These are phyloP conservation scores for Aspergillus japonicus DNA, from an alignment of 2,329 filamentous ascomycete genomes.

Conservation along the genomic window DNA sequence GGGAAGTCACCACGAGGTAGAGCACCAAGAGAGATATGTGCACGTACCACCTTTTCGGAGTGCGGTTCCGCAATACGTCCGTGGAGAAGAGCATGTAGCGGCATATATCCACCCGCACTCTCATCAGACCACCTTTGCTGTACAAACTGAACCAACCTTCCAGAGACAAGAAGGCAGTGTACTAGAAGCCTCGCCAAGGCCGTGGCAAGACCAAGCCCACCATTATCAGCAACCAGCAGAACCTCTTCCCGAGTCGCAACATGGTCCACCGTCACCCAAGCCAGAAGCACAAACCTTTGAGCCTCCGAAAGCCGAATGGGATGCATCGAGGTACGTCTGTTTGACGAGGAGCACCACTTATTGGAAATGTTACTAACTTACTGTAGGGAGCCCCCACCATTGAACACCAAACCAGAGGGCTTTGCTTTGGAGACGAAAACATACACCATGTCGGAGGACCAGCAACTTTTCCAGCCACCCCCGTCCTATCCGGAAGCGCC, in stretches of 20 bases:
- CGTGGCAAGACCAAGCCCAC: slow-evolving; percentile 6
- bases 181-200: not conserved
- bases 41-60: slow-evolving; percentile 26
- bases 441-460: slow-evolving; percentile 81
- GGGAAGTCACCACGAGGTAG: not conserved
- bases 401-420: slow-evolving; percentile 77
- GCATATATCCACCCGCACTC: slow-evolving; percentile 28
- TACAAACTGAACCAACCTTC: slow-evolving; percentile 14
- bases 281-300: slow-evolving; percentile 50
- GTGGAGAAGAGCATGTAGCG: slow-evolving; percentile 44
- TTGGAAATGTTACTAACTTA: slow-evolving; percentile 22
- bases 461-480: slow-evolving; percentile 73
- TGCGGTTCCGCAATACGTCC: slow-evolving; percentile 46
- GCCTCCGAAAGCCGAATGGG: slow-evolving; percentile 61
- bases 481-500: slow-evolving; percentile 77
- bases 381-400: slow-evolving; percentile 59
- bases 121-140: slow-evolving; percentile 14
- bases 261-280: slow-evolving; percentile 34
- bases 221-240: slow-evolving; percentile 39
- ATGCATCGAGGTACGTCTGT: slow-evolving; percentile 56
- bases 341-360: slow-evolving; percentile 11
- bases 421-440: slow-evolving; percentile 73
- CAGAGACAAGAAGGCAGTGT: slow-evolving; percentile 9
- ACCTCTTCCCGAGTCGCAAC: slow-evolving; percentile 45
- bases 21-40: not conserved